phyloP scores from a whole-genome alignment of 1,284 basidiomycete species.

The Rhodotorula sp. region DNA sequence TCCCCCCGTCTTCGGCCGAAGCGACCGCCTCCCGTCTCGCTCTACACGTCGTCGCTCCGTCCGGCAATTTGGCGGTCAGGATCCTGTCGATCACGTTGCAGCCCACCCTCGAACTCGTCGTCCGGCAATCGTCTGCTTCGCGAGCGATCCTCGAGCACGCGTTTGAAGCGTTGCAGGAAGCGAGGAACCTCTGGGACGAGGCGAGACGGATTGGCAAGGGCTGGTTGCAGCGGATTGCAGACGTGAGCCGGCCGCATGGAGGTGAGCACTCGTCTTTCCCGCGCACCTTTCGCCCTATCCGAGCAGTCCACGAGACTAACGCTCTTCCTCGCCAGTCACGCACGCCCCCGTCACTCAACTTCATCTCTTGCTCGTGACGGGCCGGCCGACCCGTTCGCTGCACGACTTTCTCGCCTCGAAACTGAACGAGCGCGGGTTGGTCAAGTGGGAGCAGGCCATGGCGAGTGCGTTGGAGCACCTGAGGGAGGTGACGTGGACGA shows the following conservation, averaged over 20 bases:
- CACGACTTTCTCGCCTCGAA: constrained; percentile 37
- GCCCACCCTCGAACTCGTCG: constrained; percentile 9
- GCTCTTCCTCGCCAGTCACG: constrained; percentile 6
- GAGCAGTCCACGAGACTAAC: neutral
- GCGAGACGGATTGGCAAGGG: constrained; percentile 34
- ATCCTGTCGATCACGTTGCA: constrained; percentile 7
- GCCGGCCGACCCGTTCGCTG: constrained; percentile 22
- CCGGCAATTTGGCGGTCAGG: neutral
- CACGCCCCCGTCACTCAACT: constrained; percentile 22
- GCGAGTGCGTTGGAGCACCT: constrained; percentile 15
- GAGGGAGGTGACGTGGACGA: constrained; percentile 13
- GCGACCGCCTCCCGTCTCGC: neutral
- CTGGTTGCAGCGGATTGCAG: constrained; percentile 30
- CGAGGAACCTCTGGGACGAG: constrained; percentile 33
- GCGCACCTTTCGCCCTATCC: neutral
- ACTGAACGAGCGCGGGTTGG: constrained; percentile 36
- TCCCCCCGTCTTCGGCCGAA: neutral
- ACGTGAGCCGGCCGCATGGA: constrained; percentile 24
- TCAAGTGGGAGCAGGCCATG: constrained; percentile 37
- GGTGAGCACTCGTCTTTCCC: constrained; percentile 8
- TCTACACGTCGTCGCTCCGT: neutral
- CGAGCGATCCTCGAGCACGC: constrained; percentile 21
- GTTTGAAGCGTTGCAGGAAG: constrained; percentile 31
- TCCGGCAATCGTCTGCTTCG: constrained; percentile 18
- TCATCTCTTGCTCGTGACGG: constrained; percentile 28